These are phyloP conservation scores for Tephrocybe sp. DNA, from an alignment of 768 basidiomycete genomes.

Conservation along the genomic window DNA sequence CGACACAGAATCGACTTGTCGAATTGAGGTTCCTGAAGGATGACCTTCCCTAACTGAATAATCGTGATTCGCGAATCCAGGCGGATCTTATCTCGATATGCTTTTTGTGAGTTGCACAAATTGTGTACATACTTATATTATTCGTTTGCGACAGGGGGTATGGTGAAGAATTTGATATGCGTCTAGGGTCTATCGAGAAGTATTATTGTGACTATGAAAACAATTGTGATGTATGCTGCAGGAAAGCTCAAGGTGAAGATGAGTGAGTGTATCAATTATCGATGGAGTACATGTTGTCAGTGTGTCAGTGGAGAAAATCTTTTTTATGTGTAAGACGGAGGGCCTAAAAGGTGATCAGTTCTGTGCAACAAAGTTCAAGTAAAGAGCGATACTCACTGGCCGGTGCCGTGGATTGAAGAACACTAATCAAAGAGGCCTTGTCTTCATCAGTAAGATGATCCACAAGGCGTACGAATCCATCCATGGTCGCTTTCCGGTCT, in stretches of 20 bases:
- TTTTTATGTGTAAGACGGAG: conserved; percentile 34
- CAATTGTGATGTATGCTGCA: conserved; percentile 15
- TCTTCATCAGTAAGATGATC: conserved; percentile 76
- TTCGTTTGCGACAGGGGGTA: conserved; percentile 2
- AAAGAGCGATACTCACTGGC: conserved; percentile 49
- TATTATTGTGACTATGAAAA: conserved; percentile 20
- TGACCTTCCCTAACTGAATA: too few relatives aligned
- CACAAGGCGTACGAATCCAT: conserved; percentile 71
- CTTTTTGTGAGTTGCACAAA: too few relatives aligned
- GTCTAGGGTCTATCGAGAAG: conserved; percentile 12
- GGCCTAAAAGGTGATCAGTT: conserved; percentile 23
- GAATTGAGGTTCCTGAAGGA: too few relatives aligned
- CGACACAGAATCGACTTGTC: too few relatives aligned
- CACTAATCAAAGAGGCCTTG: conserved; percentile 54
- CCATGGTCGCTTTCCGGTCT: conserved; percentile 75
- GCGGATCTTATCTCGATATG: too few relatives aligned
- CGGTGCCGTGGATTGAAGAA: conserved; percentile 58
- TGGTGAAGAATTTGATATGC: conserved; percentile 3
- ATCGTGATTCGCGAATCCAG: too few relatives aligned
- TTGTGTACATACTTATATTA: background rate
- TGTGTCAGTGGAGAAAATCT: background rate
- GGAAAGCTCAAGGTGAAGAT: conserved; percentile 4
- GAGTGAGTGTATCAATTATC: too few relatives aligned
- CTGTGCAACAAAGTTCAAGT: background rate
- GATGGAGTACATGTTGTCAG: too few relatives aligned